Base-by-base conservation (phyloP, 768 basidiomycete species). In the Pleurotus djamor region DNA sequence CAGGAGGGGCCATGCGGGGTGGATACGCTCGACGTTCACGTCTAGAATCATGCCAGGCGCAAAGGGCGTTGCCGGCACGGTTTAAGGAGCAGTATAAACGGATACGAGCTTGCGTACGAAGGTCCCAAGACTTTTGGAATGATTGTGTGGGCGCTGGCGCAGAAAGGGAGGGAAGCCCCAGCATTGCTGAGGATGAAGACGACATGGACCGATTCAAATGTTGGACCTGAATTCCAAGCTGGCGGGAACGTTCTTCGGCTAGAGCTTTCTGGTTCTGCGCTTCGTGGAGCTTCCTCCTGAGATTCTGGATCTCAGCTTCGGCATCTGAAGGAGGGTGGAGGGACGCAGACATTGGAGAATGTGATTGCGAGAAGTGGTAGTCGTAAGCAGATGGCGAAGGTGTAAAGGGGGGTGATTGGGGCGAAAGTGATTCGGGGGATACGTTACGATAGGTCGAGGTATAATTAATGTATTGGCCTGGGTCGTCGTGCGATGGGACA, bases 11-110 rank as follows among this genome's bases (percentile, higher is more conserved):
- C 77, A 88, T 88, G 48, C 92, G 85, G 8, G 92, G 91, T 3
- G 92, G 89, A 65, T 82, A 85, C 0, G 79, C 79, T 7, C 92
- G 83, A 34, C 92, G 86, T 72, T 94, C 92, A 33, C 92, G 85
- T 48, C 92, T 81, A 2, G 92, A 92, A 71, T 94, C 92, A 66
- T 94, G 92, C 92, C 92, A 94, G 3, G 92, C 87, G 69, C 92
- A 94, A 37, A 94, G 82, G 1, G 92, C 91, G 64, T 94, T 94
- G 35, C 92, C 92, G 0, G 92, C 92, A 52, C 92, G 85, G 71
- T 94, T 94, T 34, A 91, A 77, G 3, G 91, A 89, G 70, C 92
- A 94, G 72, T 87, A 89, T 47, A 84, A 77, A 57, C 83, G 83
- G 63, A 78, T 75, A 38, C 92, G 88, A 4, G 87, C 83, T 17